Evolutionary conservation across 768 basidiomycete genomes (phyloP).

Genomic region (Xerocomellus chrysenteron): DNA sequence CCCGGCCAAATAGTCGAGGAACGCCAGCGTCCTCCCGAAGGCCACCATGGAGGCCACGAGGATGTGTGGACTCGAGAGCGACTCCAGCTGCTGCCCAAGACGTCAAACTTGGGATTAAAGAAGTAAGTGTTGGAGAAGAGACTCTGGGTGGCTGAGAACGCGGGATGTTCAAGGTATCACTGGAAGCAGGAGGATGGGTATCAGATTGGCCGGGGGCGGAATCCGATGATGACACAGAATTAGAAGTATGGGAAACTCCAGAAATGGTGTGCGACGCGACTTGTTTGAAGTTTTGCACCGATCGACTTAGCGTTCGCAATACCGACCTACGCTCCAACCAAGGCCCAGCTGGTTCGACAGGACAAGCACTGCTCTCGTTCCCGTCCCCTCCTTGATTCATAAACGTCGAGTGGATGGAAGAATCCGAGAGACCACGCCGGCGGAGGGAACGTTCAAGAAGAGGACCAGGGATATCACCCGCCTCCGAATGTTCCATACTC

Average conservation of each 20-base stretch:
- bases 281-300: conserved; percentile 49
- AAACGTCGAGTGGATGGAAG: conserved; percentile 88
- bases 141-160: conserved; percentile 23
- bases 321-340: conserved; percentile 49
- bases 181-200: neutral
- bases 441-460: conserved; percentile 66
- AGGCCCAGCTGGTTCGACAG: conserved; percentile 14
- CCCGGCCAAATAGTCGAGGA: conserved; percentile 28
- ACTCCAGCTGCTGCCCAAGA: conserved; percentile 33
- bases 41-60: conserved; percentile 4
- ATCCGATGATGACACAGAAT: conserved; percentile 9
- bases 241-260: conserved; percentile 10
- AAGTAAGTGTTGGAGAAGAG: conserved; percentile 21
- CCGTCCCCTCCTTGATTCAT: conserved; percentile 48
- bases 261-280: conserved; percentile 32
- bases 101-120: conserved; percentile 34
- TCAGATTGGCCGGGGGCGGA: conserved; percentile 2
- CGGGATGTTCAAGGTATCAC: conserved; percentile 8
- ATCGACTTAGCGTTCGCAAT: conserved; percentile 52
- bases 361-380: neutral
- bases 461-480: conserved; percentile 46
- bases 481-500: conserved; percentile 37
- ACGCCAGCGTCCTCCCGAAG: conserved; percentile 21
- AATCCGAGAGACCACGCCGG: conserved; percentile 85
- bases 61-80: conserved; percentile 17